Conservation (phyloP, 805 yeast species). For the Phaffomyces opuntiae region DNA sequence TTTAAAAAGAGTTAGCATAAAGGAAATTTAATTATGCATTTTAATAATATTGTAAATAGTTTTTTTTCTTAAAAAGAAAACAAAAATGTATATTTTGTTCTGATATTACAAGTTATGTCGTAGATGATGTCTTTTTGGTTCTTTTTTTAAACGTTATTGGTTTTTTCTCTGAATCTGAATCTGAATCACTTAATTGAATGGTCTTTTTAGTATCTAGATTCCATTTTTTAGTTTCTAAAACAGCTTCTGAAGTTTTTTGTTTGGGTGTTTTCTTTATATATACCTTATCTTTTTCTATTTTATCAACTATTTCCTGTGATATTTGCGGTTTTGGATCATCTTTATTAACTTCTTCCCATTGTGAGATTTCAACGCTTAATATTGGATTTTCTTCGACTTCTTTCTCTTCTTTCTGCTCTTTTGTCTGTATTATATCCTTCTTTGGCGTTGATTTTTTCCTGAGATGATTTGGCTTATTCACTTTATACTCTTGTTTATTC, state of each 20-base stretch:
- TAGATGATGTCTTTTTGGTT: conserved; percentile 2
- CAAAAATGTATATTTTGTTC: not conserved
- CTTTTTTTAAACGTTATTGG: conserved; percentile 17
- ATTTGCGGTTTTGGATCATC: not conserved
- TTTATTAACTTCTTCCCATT: conserved; percentile 3
- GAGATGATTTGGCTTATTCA: not conserved
- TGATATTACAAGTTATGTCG: not conserved
- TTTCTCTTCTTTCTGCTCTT: too few species aligned
- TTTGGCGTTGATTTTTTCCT: too few species aligned
- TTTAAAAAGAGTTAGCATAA: too few species aligned
- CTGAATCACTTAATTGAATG: conserved; percentile 14
- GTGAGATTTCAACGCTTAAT: conserved; percentile 4
- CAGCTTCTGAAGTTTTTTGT: conserved; percentile 2
- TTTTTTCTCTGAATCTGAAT: conserved; percentile 2
- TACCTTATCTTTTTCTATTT: not conserved
- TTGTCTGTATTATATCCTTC: too few species aligned
- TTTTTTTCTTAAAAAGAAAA: not conserved
- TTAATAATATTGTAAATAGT: conserved; percentile 7
- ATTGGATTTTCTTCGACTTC: too few species aligned
- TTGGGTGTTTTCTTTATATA: conserved; percentile 1
- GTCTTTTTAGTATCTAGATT: conserved; percentile 15
- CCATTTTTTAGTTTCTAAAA: conserved; percentile 25
- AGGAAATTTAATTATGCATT: not conserved
- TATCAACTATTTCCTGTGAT: not conserved
- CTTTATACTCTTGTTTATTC: conserved; percentile 1